Evolutionary conservation across 1,284 basidiomycete species (phyloP).

Genomic region (Bondarzewia mesenterica): DNA sequence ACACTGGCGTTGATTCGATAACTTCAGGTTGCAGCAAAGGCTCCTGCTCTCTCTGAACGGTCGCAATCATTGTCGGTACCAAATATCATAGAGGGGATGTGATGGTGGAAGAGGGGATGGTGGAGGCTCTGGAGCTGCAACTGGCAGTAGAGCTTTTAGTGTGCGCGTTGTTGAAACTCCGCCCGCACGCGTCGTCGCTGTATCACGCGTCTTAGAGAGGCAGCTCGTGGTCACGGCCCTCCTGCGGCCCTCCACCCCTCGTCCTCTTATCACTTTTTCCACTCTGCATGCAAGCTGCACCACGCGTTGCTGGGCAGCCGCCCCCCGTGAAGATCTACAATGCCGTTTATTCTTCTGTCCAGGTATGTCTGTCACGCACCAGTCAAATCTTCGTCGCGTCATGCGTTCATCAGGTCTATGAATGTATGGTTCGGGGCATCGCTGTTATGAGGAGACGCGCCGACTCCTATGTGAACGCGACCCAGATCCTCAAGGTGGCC

Average conservation of each 20-base stretch:
- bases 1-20: conserved; percentile 50
- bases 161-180: conserved; percentile 10
- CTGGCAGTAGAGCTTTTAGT: background rate
- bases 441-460: conserved; percentile 95
- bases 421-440: conserved; percentile 96
- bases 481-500: conserved; percentile 98
- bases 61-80: too few species aligned
- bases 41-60: conserved; percentile 16
- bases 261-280: conserved; percentile 8
- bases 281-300: conserved; percentile 14
- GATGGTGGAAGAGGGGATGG: background rate
- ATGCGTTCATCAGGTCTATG: conserved; percentile 63
- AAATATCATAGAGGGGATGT: background rate
- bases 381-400: conserved; percentile 30
- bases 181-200: conserved; percentile 8
- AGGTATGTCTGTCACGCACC: conserved; percentile 37
- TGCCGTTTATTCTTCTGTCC: conserved; percentile 81
- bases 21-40: conserved; percentile 35
- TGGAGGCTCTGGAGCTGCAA: background rate
- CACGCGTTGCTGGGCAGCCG: conserved; percentile 34
- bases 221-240: too few species aligned
- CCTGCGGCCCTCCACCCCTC: too few species aligned
- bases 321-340: conserved; percentile 76
- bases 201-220: background rate
- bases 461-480: conserved; percentile 96